A percentile compares a stretch with the other conserved stretches of the same genome.
These are phyloP conservation scores for Themeda triandra DNA, from an alignment of 176 grass and related monocot species.

Conservation along the genomic window DNA sequence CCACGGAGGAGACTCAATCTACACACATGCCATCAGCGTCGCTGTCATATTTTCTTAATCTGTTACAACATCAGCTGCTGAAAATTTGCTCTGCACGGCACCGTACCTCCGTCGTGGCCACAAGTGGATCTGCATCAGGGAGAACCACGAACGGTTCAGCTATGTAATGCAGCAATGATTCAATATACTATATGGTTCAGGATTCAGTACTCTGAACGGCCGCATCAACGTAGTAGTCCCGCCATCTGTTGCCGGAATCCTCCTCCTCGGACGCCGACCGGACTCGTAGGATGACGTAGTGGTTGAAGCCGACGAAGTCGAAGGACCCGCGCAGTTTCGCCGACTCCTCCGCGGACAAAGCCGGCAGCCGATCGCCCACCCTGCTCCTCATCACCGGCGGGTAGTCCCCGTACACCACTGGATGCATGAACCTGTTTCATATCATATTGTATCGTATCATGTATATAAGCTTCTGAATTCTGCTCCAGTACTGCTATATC, in stretches of 20 bases:
- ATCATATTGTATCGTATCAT: too few species aligned
- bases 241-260: not conserved
- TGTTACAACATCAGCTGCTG: not conserved
- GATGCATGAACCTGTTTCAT: conserved; percentile 64
- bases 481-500: not conserved
- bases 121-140: not conserved
- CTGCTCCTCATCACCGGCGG: conserved; percentile 58
- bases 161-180: not conserved
- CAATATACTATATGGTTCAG: not conserved
- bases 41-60: too few species aligned
- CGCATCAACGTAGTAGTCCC: conserved; percentile 53
- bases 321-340: conserved; percentile 42
- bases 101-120: not conserved
- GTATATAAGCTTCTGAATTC: not conserved
- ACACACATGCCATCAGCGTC: not conserved
- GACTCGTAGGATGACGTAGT: conserved; percentile 38
- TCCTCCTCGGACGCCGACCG: not conserved
- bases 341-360: conserved; percentile 37
- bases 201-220: conserved; percentile 22
- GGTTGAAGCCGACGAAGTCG: conserved; percentile 80
- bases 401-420: conserved; percentile 63
- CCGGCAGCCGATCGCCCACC: conserved; percentile 48
- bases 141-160: not conserved
- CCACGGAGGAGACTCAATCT: conserved; percentile 29
- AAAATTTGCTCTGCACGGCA: not conserved